Evolutionary conservation across 306 rosid genomes (phyloP).

Genomic region (Acmispon strigosus): DNA sequence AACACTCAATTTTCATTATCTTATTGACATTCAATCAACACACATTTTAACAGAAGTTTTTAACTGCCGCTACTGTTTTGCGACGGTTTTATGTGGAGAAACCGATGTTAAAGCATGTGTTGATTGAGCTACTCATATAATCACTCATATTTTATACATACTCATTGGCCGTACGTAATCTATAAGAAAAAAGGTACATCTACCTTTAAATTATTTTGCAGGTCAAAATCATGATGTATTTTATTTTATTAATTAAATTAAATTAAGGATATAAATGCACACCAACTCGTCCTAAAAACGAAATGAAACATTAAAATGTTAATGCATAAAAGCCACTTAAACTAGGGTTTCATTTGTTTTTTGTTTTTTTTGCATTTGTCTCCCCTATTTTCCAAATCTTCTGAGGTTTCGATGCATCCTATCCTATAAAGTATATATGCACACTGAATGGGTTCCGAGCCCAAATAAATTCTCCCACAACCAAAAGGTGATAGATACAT

Average conservation of each 20-base stretch:
- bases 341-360: not conserved
- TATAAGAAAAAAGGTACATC: not conserved
- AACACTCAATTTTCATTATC: no score
- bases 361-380: not conserved
- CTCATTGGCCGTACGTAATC: not conserved
- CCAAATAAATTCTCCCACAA: conserved; percentile 11
- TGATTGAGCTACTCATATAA: no score
- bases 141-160: not conserved
- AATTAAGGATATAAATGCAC: not conserved
- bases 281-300: not conserved
- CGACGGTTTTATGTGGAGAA: no score
- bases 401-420: no score
- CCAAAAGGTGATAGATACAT: conserved; percentile 7
- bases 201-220: not conserved
- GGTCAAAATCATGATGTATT: not conserved
- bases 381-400: not conserved
- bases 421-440: not conserved
- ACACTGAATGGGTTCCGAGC: not conserved
- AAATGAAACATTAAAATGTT: not conserved
- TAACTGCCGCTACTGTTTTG: no score
- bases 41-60: no score
- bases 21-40: no score
- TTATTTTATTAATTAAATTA: not conserved
- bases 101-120: no score
- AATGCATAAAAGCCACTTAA: not conserved